phyloP scores from a whole-genome alignment of 139 green algal genomes.

The Ostreobium quekettii region DNA sequence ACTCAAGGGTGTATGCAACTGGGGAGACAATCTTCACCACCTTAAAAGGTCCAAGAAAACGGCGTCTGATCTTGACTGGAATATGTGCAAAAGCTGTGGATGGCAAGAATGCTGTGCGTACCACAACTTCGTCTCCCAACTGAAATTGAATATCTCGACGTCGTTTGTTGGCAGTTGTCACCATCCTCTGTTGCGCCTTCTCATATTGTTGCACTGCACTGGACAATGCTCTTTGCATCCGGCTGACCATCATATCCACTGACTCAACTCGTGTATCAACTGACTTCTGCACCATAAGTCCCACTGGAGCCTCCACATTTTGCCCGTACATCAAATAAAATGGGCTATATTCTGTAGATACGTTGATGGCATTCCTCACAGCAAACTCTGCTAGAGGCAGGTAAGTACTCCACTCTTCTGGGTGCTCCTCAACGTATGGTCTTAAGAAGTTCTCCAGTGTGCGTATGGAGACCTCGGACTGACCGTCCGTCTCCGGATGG shows the following conservation, averaged over 20 bases:
- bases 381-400: conserved; percentile 27
- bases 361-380: conserved; percentile 22
- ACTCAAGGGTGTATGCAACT: conserved; percentile 4
- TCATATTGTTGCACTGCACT: conserved; percentile 7
- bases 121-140: conserved; percentile 19
- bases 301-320: conserved; percentile 15
- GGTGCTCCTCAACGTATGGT: conserved; percentile 18
- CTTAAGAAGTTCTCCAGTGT: conserved; percentile 39
- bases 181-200: conserved; percentile 21
- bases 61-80: conserved; percentile 1
- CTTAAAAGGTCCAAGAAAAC: conserved; percentile 10
- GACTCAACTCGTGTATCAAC: background rate
- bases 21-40: conserved; percentile 1
- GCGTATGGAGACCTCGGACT: conserved; percentile 50
- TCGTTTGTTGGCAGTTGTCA: conserved; percentile 11
- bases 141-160: conserved; percentile 12
- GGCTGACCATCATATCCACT: background rate
- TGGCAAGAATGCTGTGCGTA: conserved; percentile 20
- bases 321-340: conserved; percentile 29
- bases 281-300: background rate
- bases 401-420: conserved; percentile 29
- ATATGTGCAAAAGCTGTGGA: background rate
- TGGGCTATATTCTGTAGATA: conserved; percentile 11
- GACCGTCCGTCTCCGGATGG: conserved; percentile 54
- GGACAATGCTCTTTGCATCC: background rate